Conservation (phyloP, 2,329 filamentous ascomycete genomes). For the Colletotrichum gigasporum region DNA sequence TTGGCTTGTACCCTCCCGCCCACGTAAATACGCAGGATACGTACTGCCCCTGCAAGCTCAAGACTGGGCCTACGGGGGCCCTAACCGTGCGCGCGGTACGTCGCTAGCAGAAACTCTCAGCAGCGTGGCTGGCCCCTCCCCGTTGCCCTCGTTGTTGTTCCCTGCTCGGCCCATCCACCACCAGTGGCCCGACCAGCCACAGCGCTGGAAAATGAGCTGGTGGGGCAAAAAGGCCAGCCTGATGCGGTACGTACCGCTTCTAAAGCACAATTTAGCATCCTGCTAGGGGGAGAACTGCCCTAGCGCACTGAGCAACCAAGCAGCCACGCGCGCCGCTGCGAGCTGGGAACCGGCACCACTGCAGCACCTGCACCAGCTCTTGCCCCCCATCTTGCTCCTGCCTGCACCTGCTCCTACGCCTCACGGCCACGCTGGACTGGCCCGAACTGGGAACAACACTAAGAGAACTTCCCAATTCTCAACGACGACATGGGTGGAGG, state of each 20-base stretch:
- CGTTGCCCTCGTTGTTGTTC: conserved; percentile 15
- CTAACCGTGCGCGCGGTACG: conserved; percentile 41
- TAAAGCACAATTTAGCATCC: conserved; percentile 9
- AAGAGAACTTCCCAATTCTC: neutral
- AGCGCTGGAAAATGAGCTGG: neutral
- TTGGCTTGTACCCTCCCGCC: neutral
- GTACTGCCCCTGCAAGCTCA: conserved; percentile 12
- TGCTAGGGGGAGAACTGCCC: neutral
- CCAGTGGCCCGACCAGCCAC: conserved; percentile 20
- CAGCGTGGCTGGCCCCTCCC: conserved; percentile 6
- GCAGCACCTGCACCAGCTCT: neutral
- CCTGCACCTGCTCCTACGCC: neutral
- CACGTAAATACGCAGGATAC: too few relatives aligned
- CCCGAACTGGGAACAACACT: neutral
- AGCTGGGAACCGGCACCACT: too few relatives aligned
- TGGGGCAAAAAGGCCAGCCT: neutral
- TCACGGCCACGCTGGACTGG: too few relatives aligned
- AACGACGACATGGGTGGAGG: neutral
- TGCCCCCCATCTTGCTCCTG: neutral
- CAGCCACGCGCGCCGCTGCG: conserved; percentile 16
- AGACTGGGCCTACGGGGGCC: conserved; percentile 16
- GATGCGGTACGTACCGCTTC: neutral
- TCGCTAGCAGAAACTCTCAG: conserved; percentile 8
- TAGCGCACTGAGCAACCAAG: conserved; percentile 13
- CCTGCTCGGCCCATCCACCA: neutral